Evolutionary conservation across 257 asterid genomes (phyloP).

Genomic region (Cinchona pubescens): DNA sequence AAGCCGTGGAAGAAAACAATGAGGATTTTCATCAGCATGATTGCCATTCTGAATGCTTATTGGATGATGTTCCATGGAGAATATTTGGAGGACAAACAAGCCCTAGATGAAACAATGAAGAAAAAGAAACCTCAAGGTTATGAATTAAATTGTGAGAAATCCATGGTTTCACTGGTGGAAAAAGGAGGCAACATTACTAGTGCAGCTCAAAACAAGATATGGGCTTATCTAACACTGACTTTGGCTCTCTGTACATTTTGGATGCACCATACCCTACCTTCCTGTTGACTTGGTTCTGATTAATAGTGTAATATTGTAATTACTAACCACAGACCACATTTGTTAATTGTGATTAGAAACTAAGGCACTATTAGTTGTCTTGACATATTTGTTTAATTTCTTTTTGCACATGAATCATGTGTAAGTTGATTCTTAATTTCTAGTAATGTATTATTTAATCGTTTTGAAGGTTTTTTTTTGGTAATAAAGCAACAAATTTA

Average conservation of each 20-base stretch:
- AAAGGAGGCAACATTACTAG: conserved; percentile 2
- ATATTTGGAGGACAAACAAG: conserved; percentile 18
- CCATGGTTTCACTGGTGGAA: conserved; percentile 1
- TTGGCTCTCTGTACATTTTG: conserved; percentile 38
- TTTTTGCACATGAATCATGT: conserved; percentile 10
- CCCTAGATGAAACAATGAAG: not conserved
- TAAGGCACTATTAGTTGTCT: conserved; percentile 15
- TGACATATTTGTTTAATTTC: conserved; percentile 14
- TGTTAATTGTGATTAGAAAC: conserved; percentile 18
- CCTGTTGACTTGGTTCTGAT: conserved; percentile 13
- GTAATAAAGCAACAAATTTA: not conserved
- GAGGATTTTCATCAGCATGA: conserved; percentile 20
- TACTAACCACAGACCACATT: conserved; percentile 21
- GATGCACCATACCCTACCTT: conserved; percentile 27
- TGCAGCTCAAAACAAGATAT: conserved; percentile 20
- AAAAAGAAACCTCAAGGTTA: not conserved
- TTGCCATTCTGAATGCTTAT: conserved; percentile 29
- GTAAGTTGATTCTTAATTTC: not conserved
- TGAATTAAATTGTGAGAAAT: conserved; percentile 20
- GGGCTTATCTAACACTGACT: conserved; percentile 31
- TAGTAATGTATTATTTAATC: not conserved
- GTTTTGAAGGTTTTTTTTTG: not conserved
- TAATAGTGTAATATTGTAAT: no score
- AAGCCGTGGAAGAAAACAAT: conserved; percentile 27
- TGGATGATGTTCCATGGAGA: conserved; percentile 29